Conservation (phyloP, 176 grass and related monocot species). For the Avena insularis region DNA sequence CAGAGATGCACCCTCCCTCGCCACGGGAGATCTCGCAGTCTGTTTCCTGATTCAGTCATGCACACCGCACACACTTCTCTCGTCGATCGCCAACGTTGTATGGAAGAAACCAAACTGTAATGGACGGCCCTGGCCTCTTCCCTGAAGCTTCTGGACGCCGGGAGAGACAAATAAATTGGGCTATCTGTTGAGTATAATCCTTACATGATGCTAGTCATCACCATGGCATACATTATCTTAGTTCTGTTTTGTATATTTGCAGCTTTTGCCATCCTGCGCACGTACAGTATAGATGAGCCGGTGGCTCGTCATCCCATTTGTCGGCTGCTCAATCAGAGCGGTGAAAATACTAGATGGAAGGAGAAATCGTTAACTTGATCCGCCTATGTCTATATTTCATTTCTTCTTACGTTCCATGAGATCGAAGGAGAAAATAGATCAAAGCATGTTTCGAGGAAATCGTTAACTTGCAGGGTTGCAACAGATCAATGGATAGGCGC, state of each 20-base stretch:
- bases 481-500: not conserved
- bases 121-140: not conserved
- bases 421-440: too few relatives aligned
- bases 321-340: not conserved
- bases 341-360: too few relatives aligned
- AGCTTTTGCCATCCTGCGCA: not conserved
- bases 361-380: too few relatives aligned
- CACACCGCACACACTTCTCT: too few relatives aligned
- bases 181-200: not conserved
- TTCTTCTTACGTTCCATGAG: too few relatives aligned
- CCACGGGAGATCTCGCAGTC: too few relatives aligned
- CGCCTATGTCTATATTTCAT: too few relatives aligned
- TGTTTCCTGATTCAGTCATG: too few relatives aligned
- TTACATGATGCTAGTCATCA: not conserved
- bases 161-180: not conserved
- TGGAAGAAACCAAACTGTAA: not conserved
- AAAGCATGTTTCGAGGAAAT: too few relatives aligned
- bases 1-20: too few relatives aligned
- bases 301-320: not conserved
- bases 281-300: not conserved
- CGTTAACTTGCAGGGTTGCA: not conserved
- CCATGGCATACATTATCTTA: not conserved
- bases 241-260: not conserved
- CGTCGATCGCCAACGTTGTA: not conserved
- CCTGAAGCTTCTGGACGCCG: not conserved